Evolutionary conservation across 345 rosid species (phyloP), one percentile per base, ranked within the genome.

Genomic region (Aquilaria yunnanensis): DNA sequence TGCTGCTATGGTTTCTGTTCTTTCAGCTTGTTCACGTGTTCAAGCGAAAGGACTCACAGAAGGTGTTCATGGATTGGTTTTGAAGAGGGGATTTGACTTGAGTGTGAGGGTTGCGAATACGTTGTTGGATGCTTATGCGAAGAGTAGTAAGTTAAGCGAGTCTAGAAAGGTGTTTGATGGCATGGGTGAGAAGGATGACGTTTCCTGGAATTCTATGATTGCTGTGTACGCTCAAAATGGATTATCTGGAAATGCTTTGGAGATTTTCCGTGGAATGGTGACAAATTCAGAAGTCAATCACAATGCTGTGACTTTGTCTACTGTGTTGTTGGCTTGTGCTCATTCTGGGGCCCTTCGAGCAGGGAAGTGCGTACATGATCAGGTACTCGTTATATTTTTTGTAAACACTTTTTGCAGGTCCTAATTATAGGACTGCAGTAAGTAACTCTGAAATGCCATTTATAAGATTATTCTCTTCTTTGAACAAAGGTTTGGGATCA

Each of bases 171-270:
- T 92, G 77, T 92, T 92, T 78, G 86, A 84, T 71, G 77, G 71
- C 46, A 84, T 89, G 78, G 59, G 58, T 14, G 81, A 70, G 58
- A 89, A 79, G 65, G 96, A 89, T 75, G 69, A 56, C 9, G 75
- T 89, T 74, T 84, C 96, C 12, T 89, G 86, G 89, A 89, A 89
- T 64, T 85, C 91, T 29, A 83, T 92, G 63, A 87, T 92, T 52
- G 70, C 95, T 12, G 82, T 85, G 43, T 78, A 71, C 75, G 89
- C 92, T 54, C 96, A 84, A 75, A 85, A 74, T 74, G 96, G 96
- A 33, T 71, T 85, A 67, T 74, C 88, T 29, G 60, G 5, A 3
- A 90, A 80, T 57, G 92, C 98, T 57, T 75, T 89, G 63, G 80
- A 78, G 53, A 76, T 74, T 64, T 87, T 92, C 14, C 54, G 62